phyloP scores from a whole-genome alignment of 805 yeast species.

The Ogataea allantospora region DNA sequence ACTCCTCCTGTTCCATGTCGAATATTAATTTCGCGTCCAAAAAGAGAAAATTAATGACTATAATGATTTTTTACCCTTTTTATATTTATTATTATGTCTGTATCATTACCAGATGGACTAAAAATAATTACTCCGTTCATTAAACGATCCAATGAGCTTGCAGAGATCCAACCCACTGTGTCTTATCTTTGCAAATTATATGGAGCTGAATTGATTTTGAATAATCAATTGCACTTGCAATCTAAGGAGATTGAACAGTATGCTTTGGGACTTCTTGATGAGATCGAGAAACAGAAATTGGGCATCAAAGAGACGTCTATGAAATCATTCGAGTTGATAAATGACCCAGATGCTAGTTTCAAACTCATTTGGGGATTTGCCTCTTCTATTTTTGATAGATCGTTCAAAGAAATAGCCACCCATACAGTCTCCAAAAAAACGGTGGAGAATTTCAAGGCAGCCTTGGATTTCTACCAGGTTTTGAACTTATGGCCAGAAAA shows the following conservation, averaged over 20 bases:
- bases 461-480: constrained; percentile 51
- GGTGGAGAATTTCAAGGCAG: constrained; percentile 51
- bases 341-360: constrained; percentile 57
- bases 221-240: constrained; percentile 54
- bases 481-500: constrained; percentile 42
- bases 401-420: constrained; percentile 45
- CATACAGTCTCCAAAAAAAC: constrained; percentile 46
- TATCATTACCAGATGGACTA: constrained; percentile 31
- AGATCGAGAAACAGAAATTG: constrained; percentile 58
- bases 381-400: constrained; percentile 53
- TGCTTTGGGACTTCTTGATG: constrained; percentile 64
- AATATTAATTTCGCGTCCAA: constrained; percentile 8
- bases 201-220: constrained; percentile 71
- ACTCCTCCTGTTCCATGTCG: constrained; percentile 2
- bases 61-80: constrained; percentile 4
- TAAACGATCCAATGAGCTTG: constrained; percentile 57
- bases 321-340: constrained; percentile 46
- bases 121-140: constrained; percentile 46
- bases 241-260: constrained; percentile 55
- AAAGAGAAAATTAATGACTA: constrained; percentile 8
- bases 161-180: constrained; percentile 57
- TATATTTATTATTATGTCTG: constrained; percentile 5
- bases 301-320: constrained; percentile 38
- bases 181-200: constrained; percentile 71
- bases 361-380: constrained; percentile 58